Conservation (phyloP, 306 rosid genomes). For the Gleditsia sinensis region DNA sequence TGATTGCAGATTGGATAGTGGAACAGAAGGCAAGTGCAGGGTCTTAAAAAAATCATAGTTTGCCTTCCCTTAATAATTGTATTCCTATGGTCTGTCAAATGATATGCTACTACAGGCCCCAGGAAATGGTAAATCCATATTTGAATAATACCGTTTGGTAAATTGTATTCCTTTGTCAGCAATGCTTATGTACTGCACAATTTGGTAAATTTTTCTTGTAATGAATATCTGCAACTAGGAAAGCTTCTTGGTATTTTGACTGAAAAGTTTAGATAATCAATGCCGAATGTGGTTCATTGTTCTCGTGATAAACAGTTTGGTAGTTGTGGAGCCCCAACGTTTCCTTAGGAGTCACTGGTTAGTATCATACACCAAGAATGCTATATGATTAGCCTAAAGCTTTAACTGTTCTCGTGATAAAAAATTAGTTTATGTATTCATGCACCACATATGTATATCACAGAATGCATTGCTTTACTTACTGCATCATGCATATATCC, state of each 20-base stretch:
- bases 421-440: neutral
- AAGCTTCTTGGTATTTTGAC: neutral
- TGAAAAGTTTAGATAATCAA: neutral
- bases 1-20: neutral
- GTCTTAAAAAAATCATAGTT: neutral
- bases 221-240: neutral
- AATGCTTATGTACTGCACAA: neutral
- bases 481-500: neutral
- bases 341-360: neutral
- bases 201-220: neutral
- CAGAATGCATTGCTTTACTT: neutral
- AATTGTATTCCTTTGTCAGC: neutral
- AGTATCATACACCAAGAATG: neutral
- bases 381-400: neutral
- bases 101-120: neutral
- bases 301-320: neutral
- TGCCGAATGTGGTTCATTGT: neutral
- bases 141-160: too few species aligned
- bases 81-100: neutral
- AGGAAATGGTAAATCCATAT: neutral
- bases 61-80: neutral
- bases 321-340: neutral
- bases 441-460: neutral
- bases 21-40: neutral
- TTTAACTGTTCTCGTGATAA: neutral